Evolutionary conservation across 108 stramenopile species (phyloP), one percentile per base, ranked within the genome.

Genomic region (Discostella pseudostelligera): DNA sequence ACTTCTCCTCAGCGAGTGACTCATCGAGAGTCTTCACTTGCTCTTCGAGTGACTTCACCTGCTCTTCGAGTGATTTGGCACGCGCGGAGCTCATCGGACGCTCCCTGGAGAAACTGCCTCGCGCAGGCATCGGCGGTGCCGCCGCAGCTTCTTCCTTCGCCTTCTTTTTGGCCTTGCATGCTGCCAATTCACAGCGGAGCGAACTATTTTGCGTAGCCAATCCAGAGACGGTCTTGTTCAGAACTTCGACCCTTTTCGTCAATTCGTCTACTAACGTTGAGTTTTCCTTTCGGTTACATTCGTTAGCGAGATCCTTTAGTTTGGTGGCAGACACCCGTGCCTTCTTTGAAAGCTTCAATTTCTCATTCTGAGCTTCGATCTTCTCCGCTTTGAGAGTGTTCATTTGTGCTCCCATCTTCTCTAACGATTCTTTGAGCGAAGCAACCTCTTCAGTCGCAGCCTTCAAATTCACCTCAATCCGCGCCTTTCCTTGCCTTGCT

Each of bases 201-300:
- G 69, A 69, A 8, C 59, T 61, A 37, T 77, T 77, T 55, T 65
- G 68, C 0, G 69, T 24, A 9, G 76, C 67, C 5, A 77, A 22
- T 1, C 76, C 76, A 21, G 63, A 56, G 3, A 77, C 69, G 0
- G 76, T 77, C n/a, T 65, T 69, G 26, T 77, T 65, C 9, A 69
- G 69, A 17, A 65, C 76, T 12, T 54, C 37, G 1, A 77, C 50
- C 5, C 76, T 62, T 29, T 69, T 55, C 45, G 69, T 54, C 35
- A 64, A 29, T 1, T 69, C 63, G 22, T 62, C 59, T 16, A 43
- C 46, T 0, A 32, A 14, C 40, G 69, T 69, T 19, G 43, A 63
- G 55, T 56, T 37, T 39, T 53, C 47, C 25, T 49, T 45, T 32
- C 25, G 47, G 53, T 54, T 37, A 24, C 9, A 50, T 28, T 21